Percentiles rank a stretch among this genome's conserved stretches.
phyloP scores from a whole-genome alignment of 768 basidiomycete genomes.

The Lactarius trivialis region DNA sequence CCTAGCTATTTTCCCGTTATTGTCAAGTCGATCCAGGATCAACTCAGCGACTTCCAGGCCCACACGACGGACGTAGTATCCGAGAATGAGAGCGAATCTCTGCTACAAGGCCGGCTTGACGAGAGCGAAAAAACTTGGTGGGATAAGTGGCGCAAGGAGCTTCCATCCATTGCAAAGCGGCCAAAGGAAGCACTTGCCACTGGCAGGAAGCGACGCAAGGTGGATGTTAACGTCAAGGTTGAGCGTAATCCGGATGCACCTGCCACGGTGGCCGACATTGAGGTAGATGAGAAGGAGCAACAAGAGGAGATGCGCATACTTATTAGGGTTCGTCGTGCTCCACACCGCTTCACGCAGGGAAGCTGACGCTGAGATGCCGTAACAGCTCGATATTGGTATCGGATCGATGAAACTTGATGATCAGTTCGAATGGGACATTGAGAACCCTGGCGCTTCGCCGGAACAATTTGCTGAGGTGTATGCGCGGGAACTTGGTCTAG shows the following conservation, averaged over 20 bases:
- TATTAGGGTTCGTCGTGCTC: slow-evolving; percentile 62
- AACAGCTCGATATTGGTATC: slow-evolving; percentile 89
- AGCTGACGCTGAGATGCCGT: slow-evolving; percentile 2
- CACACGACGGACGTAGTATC: slow-evolving; percentile 45
- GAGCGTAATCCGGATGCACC: slow-evolving; percentile 25
- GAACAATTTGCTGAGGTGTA: slow-evolving; percentile 92
- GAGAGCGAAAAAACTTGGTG: slow-evolving; percentile 55
- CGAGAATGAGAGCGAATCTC: slow-evolving; percentile 37
- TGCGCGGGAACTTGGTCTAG: slow-evolving; percentile 77
- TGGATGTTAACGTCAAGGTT: slow-evolving; percentile 23
- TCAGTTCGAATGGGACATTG: slow-evolving; percentile 97
- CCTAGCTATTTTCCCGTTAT: slow-evolving; percentile 59
- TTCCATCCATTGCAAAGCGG: slow-evolving; percentile 34
- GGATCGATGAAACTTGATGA: slow-evolving; percentile 91
- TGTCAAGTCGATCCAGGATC: slow-evolving; percentile 80
- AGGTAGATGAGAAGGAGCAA: slow-evolving; percentile 56
- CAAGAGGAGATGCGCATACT: slow-evolving; percentile 87
- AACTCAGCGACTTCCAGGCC: slow-evolving; percentile 72
- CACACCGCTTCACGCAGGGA: neutral
- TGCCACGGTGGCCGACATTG: slow-evolving; percentile 53
- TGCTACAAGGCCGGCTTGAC: slow-evolving; percentile 41
- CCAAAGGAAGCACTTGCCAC: slow-evolving; percentile 16
- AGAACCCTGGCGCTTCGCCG: slow-evolving; percentile 70
- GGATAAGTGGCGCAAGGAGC: slow-evolving; percentile 62
- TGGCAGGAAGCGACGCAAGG: slow-evolving; percentile 22